Evolutionary conservation across 2,329 filamentous ascomycete species (phyloP).

Genomic region (Calonectria pseudoreteaudii): DNA sequence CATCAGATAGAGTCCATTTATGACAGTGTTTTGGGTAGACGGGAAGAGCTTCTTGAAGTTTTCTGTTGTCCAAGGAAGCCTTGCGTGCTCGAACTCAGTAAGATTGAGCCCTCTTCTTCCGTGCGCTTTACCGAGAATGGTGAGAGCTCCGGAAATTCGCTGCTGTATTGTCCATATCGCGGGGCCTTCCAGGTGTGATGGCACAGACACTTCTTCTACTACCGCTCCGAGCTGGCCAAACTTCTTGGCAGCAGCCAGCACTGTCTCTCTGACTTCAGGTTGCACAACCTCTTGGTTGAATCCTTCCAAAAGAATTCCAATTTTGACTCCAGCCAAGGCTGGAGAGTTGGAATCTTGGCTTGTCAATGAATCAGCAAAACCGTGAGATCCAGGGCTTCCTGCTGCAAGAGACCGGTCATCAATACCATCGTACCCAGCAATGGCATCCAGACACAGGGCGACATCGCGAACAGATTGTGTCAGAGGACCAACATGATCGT

Average conservation of each 20-base stretch:
- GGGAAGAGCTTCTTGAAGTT: constrained; percentile 64
- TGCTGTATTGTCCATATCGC: constrained; percentile 64
- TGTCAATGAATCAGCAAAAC: constrained; percentile 15
- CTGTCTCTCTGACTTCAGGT: constrained; percentile 52
- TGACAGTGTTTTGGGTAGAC: constrained; percentile 66
- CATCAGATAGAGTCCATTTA: constrained; percentile 62
- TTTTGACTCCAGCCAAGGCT: constrained; percentile 43
- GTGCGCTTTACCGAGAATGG: constrained; percentile 56
- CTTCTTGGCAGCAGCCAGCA: constrained; percentile 54
- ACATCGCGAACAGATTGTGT: constrained; percentile 53
- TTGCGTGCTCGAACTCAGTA: constrained; percentile 61
- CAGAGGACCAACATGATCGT: constrained; percentile 63
- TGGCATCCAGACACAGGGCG: constrained; percentile 56
- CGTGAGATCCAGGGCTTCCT: constrained; percentile 43
- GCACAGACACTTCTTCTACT: constrained; percentile 63
- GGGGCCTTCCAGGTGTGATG: constrained; percentile 59
- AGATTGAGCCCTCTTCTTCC: constrained; percentile 62
- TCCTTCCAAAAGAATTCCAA: constrained; percentile 60
- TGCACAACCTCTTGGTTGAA: constrained; percentile 54
- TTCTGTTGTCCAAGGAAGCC: constrained; percentile 58
- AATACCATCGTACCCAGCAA: constrained; percentile 61
- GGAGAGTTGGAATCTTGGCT: not conserved
- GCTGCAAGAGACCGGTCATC: constrained; percentile 57
- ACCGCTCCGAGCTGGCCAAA: constrained; percentile 60
- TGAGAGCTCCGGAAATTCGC: constrained; percentile 56